Percentiles rank a stretch among this genome's conserved stretches.
phyloP scores from a whole-genome alignment of 108 stramenopile species.

The Cyclotella cryptica region DNA sequence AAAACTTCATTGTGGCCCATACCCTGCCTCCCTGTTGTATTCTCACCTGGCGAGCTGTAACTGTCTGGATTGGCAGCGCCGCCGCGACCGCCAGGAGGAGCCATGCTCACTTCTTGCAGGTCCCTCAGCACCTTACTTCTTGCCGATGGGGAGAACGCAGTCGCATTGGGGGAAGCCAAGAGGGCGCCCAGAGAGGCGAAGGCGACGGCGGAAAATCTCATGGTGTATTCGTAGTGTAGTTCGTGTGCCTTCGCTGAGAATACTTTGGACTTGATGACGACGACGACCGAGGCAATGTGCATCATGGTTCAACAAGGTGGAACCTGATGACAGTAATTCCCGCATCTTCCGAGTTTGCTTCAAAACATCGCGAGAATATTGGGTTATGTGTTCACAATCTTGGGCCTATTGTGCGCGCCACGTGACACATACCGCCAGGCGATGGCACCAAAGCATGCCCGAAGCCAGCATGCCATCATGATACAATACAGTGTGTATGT shows the following conservation, averaged over 20 bases:
- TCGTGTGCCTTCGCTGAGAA: too few species aligned
- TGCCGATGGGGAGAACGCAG: slow-evolving; percentile 39
- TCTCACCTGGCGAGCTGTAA: slow-evolving; percentile 1
- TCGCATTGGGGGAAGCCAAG: slow-evolving; percentile 27
- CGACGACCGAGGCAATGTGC: too few species aligned
- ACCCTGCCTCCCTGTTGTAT: not conserved
- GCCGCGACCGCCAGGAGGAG: slow-evolving; percentile 17
- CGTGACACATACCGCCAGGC: too few species aligned
- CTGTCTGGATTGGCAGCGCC: slow-evolving; percentile 9
- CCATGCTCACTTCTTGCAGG: slow-evolving; percentile 34
- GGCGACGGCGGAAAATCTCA: slow-evolving; percentile 33
- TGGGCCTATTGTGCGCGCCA: too few species aligned
- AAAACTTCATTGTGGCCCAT: too few species aligned
- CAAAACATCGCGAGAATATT: not conserved
- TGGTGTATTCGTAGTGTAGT: not conserved
- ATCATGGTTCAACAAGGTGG: too few species aligned
- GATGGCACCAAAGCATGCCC: too few species aligned
- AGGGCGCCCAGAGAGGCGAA: slow-evolving; percentile 28
- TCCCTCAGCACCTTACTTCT: slow-evolving; percentile 28
- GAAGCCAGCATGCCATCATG: too few species aligned
- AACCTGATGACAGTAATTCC: not conserved
- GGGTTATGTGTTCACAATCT: not conserved
- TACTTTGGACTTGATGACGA: too few species aligned
- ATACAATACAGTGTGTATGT: too few species aligned
- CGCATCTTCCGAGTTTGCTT: not conserved